A percentile compares a stretch with the other conserved stretches of the same genome.
phyloP scores from a whole-genome alignment of 2,329 filamentous ascomycete species.

The Fusarium mexicanum region DNA sequence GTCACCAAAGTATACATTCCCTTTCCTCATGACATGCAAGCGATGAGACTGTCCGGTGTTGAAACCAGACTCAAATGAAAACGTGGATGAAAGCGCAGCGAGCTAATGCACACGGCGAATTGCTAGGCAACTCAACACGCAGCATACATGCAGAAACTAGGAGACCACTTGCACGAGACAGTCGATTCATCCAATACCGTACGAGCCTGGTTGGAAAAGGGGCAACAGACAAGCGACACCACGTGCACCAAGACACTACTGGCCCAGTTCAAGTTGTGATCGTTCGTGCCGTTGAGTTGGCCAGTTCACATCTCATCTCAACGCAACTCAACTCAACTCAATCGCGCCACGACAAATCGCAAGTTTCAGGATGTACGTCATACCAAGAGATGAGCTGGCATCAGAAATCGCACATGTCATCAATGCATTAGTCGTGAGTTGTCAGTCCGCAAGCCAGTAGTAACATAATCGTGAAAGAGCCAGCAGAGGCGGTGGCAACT shows the following conservation, averaged over 20 bases:
- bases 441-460: constrained; percentile 24
- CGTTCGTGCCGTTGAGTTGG: constrained; percentile 13
- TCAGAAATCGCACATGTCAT: constrained; percentile 41
- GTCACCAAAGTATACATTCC: constrained; percentile 27
- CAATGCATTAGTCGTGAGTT: constrained; percentile 43
- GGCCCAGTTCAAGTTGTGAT: constrained; percentile 8
- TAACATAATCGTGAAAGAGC: constrained; percentile 23
- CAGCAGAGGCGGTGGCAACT: constrained; percentile 10
- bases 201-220: constrained; percentile 19
- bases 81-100: constrained; percentile 9
- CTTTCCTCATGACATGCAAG: constrained; percentile 34
- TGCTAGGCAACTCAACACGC: constrained; percentile 9
- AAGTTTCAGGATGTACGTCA: constrained; percentile 41
- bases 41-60: constrained; percentile 22
- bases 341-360: constrained; percentile 22
- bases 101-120: constrained; percentile 7
- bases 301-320: constrained; percentile 27
- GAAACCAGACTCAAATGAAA: constrained; percentile 17
- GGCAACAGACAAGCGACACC: constrained; percentile 8
- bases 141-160: constrained; percentile 35
- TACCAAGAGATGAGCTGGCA: constrained; percentile 39
- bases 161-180: constrained; percentile 37
- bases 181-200: constrained; percentile 32
- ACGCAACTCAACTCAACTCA: constrained; percentile 17
- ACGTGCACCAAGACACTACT: constrained; percentile 22